Conservation (phyloP, 768 basidiomycete species). For the Pilatotrama ljubarskyi region DNA sequence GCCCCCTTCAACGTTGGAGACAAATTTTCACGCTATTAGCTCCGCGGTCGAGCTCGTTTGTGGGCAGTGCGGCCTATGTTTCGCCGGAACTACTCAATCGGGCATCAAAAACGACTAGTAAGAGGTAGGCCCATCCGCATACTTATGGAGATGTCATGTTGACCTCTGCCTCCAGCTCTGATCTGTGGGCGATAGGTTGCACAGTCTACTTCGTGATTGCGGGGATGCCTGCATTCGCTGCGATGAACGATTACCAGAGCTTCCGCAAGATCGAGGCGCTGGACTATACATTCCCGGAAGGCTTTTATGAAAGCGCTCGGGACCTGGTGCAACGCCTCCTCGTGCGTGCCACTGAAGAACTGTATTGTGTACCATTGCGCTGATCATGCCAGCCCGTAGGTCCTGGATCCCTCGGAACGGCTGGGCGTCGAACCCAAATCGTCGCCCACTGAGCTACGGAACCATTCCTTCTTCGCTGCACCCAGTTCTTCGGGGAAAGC, state of each 20-base stretch:
- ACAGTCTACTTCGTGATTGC: constrained; percentile 14
- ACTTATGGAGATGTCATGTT: neutral
- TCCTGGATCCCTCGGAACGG: constrained; percentile 18
- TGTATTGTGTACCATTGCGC: neutral
- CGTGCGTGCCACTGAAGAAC: neutral
- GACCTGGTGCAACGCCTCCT: constrained; percentile 11
- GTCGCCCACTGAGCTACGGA: constrained; percentile 11
- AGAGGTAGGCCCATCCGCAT: constrained; percentile 1
- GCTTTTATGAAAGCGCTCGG: constrained; percentile 13
- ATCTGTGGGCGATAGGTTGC: constrained; percentile 19
- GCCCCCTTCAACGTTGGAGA: neutral
- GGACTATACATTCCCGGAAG: constrained; percentile 14
- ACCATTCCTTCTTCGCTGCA: constrained; percentile 10
- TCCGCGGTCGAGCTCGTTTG: constrained; percentile 15
- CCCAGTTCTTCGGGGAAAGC: neutral
- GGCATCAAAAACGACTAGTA: constrained; percentile 15
- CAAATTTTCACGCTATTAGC: neutral
- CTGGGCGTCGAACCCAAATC: constrained; percentile 17
- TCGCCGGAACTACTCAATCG: constrained; percentile 16
- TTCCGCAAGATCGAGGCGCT: constrained; percentile 21
- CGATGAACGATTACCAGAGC: constrained; percentile 22
- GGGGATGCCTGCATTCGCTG: constrained; percentile 8
- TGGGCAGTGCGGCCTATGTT: constrained; percentile 20
- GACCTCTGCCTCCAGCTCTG: constrained; percentile 1
- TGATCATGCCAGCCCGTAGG: neutral